Evolutionary conservation across 1,139 yeast genomes (phyloP), one percentile per base, ranked within the genome.

Genomic region (Meyerozyma carpophila): DNA sequence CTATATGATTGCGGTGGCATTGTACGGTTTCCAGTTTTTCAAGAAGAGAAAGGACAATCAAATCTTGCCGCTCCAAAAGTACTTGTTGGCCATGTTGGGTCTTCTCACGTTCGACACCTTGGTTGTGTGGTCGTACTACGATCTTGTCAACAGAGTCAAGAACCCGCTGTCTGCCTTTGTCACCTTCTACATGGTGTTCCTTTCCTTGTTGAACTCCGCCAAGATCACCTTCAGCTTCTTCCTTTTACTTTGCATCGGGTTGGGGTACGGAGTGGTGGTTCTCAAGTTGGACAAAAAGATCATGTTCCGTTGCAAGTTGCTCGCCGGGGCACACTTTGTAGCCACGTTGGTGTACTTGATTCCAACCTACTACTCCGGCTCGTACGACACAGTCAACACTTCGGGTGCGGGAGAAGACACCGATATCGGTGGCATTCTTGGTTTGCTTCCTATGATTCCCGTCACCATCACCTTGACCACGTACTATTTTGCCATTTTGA

Each of bases 201-300:
- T 91, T 42, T 84, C 97, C 2, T 60, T 89, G 25, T 68, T 91
- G 61, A 88, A 89, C 59, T 81, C 96, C 1, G 79, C 81, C 51
- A 85, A 95, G 57, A 78, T 88, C 46, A 84, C 97, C 1, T 89
- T 89, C 60, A 86, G 97, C 8, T 86, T 93, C 66, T 94, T 91
- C 67, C 68, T 94, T 55, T 70, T 94, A 45, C 73, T 93, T 50
- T 84, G 91, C 55, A 93, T 94, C 47, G 78, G 95, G 14, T 71
- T 91, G 52, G 98, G 98, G 29, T 94, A 91, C 63, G 97, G 98
- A 48, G 93, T 94, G 43, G 98, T 94, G 36, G 77, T 77, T 50
- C 88, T 96, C 42, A 84, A 90, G 52, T 75, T 94, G 49, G 89
- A 90, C 43, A 80, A 79, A 59, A 79, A 77, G 48, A 61, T 79